Base-by-base conservation (phyloP, 176 grass and related monocot genomes). In the Oryza punctata region DNA sequence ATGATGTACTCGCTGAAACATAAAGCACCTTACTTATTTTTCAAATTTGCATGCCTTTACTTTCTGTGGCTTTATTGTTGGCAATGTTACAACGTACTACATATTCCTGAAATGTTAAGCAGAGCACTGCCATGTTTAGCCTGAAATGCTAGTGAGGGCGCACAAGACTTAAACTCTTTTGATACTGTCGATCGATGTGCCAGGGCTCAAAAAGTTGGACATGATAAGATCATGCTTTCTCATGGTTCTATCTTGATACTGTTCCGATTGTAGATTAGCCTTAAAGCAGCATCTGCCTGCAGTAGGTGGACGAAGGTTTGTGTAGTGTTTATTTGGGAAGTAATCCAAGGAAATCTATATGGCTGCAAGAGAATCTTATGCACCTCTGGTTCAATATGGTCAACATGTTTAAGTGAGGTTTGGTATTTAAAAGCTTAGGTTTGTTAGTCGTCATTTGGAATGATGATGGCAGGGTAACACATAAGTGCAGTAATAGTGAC, bases 341-440 rank as follows among this genome's bases (percentile, higher is more conserved):
- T 46, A 64, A 50, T 27, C 14, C 38, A 65, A 61, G 67, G 67
- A 52, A 7, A 5, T 73, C 41, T 80, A 57, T 35, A 57, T 72
- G 60, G 14, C 23, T 73, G 15, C n/a, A 52, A n/a, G 50, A 33
- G 5, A 45, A 26, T 85, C 25, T 38, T 37, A 67, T 79, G 33
- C 44, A 7, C n/a, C 24, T 61, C 7, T 57, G 63, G 47, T 37
- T 61, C 24, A 73, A 65, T 43, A 66, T 67, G 57, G 45, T 67
- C 23, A 21, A 15, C 26, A 47, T 79, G 54, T 83, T 74, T 74
- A 49, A 69, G 26, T 59, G 46, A 63, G 26, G n/a, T 29, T 19
- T 78, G 75, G n/a, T 59, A 84, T 84, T 80, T 47, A 27, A 79
- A 63, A 75, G 33, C 47, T 75, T 72, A 73, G 81, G 27, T 21